Base-by-base conservation (phyloP, 164 flowering plant genomes). In the Chimonanthus salicifolius region DNA sequence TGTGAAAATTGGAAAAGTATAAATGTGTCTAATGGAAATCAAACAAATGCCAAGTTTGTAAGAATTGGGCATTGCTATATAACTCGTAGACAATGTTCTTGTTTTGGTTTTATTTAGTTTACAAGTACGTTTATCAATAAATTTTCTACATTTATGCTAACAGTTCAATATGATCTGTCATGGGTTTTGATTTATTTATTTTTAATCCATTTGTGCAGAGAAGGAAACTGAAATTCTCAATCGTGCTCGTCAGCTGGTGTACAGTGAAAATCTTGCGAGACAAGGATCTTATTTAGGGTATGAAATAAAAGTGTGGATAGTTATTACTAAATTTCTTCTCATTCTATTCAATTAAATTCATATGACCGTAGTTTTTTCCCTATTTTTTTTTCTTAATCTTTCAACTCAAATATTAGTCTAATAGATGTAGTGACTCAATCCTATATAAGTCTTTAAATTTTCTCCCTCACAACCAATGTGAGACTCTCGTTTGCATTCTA, bases 181-280 rank as follows among this genome's bases (percentile, higher is more conserved):
- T 50, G 11, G 2, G 54, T 50, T 46, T 7, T 11, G 44, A 68
- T 47, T 3, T 48, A 68, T 47, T 3, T 48, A 4, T 68, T 68
- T 10, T 47, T 18, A 46, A 20, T 48, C 4, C 49, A 8, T 69
- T 49, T 4, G n/a, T 48, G 69, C 21, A 94, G 98, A 94, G 78
- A 89, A 96, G 78, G 98, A 94, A 87, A 89, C 93, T 66, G 98
- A 94, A 75, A 84, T 89, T 46, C 85, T 94, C 83, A 88, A 88
- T 83, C 83, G 83, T 7, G 98, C 98, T 83, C 96, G 98, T 77
- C 91, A 90, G 83, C 89, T 94, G 72, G 97, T 94, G 64, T 90
- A 83, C 82, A 86, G 78, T 80, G 94, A 94, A 76, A 85, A 73
- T 85, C 49, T 87, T 51, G 83, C 87, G 62, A n/a, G 44, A 49